These are phyloP conservation scores for Paxillus ammoniavirescens DNA, from an alignment of 768 basidiomycete species.

Conservation along the genomic window DNA sequence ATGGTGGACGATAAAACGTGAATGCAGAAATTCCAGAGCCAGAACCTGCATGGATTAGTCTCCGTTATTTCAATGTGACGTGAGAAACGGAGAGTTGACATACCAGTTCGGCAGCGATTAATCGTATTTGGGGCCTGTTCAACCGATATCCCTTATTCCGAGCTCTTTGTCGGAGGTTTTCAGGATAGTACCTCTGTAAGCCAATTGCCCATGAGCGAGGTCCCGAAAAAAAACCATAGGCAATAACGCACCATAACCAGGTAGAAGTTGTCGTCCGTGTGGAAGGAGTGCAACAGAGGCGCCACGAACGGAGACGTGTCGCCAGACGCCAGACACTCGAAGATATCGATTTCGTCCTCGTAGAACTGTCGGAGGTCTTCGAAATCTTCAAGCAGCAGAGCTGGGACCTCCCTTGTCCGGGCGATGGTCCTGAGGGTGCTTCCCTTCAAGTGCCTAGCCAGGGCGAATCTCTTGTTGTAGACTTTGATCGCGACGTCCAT, in stretches of 20 bases:
- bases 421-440: not conserved
- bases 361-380: not conserved
- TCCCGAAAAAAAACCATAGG: not conserved
- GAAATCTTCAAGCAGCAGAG: not conserved
- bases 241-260: constrained; percentile 10
- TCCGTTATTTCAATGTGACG: not conserved
- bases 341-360: not conserved
- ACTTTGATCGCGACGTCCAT: constrained; percentile 12
- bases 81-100: not conserved
- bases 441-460: not conserved
- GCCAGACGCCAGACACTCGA: not conserved
- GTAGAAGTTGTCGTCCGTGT: constrained; percentile 11
- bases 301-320: constrained; percentile 9
- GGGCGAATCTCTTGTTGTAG: not conserved
- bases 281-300: constrained; percentile 10
- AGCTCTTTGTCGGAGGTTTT: constrained; percentile 6
- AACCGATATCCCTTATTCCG: not conserved
- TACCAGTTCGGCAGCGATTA: constrained; percentile 17
- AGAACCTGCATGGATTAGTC: constrained; percentile 1
- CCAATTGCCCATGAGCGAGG: not conserved
- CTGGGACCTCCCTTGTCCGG: not conserved
- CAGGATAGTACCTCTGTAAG: constrained; percentile 10
- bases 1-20: constrained; percentile 39
- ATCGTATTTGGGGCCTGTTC: constrained; percentile 8
- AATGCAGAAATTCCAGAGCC: constrained; percentile 12